Percentiles rank a stretch among this genome's conserved stretches.
phyloP scores from a whole-genome alignment of 2,329 filamentous ascomycete genomes.

The Hawksworthiomyces lignivorus region DNA sequence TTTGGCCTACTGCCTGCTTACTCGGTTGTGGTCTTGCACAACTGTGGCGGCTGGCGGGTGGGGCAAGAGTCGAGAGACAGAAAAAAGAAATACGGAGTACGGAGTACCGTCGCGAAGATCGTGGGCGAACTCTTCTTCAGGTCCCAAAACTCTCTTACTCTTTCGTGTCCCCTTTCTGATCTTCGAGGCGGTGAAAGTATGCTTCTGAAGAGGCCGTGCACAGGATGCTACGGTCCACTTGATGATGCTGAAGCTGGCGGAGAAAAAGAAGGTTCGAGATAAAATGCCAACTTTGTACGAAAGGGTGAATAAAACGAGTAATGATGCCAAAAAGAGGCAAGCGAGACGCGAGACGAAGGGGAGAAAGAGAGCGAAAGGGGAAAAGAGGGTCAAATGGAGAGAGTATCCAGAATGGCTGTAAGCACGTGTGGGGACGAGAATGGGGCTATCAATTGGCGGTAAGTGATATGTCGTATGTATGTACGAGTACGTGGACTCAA shows the following conservation, averaged over 20 bases:
- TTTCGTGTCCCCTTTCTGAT: neutral
- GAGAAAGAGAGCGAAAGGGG: neutral
- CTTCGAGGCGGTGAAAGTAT: conserved; percentile 1
- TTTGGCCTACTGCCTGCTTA: too few species aligned
- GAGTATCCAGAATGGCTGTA: too few species aligned
- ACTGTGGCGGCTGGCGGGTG: too few species aligned
- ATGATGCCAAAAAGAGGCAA: too few species aligned
- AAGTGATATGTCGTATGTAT: too few species aligned
- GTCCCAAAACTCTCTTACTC: neutral
- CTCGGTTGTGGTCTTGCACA: too few species aligned
- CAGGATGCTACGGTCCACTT: conserved; percentile 1
- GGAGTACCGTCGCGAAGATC: neutral
- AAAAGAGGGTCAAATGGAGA: too few species aligned
- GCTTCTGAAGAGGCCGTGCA: neutral
- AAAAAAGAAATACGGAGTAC: too few species aligned
- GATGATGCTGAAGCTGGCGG: neutral
- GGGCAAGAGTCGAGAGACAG: too few species aligned
- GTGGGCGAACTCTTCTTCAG: conserved; percentile 1
- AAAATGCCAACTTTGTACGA: neutral
- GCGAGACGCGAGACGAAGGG: neutral
- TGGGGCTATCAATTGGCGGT: too few species aligned
- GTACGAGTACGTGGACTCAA: too few species aligned
- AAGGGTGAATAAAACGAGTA: neutral
- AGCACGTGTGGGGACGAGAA: too few species aligned
- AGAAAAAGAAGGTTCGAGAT: neutral